phyloP scores from a whole-genome alignment of 345 rosid genomes.

The Sisymbrium altissimum region DNA sequence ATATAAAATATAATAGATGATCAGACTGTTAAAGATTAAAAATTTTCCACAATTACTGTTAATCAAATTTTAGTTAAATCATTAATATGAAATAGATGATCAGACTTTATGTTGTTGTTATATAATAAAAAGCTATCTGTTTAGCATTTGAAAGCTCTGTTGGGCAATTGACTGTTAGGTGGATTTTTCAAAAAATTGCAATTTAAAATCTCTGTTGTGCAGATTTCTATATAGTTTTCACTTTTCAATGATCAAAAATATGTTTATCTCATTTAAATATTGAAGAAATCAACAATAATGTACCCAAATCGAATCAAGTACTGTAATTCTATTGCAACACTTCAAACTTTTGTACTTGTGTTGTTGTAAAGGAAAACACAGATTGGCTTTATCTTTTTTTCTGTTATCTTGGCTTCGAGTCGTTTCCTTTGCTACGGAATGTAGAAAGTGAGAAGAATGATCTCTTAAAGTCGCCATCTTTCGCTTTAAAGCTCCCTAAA shows the following conservation, averaged over 20 bases:
- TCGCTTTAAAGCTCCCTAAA: slow-evolving; percentile 59
- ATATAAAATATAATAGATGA: too few species aligned
- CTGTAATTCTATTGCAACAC: background rate
- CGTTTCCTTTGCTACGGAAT: slow-evolving; percentile 35
- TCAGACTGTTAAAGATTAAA: too few species aligned
- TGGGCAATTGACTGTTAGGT: background rate
- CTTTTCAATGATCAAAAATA: background rate
- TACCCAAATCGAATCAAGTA: background rate
- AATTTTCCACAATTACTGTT: too few species aligned
- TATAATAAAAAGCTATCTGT: background rate
- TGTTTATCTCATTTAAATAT: slow-evolving; percentile 4
- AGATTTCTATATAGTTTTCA: background rate
- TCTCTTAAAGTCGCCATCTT: slow-evolving; percentile 60
- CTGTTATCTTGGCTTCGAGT: slow-evolving; percentile 31
- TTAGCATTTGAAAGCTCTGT: background rate
- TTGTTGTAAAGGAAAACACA: slow-evolving; percentile 7
- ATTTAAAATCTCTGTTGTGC: too few species aligned
- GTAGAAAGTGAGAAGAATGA: slow-evolving; percentile 38
- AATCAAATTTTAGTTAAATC: too few species aligned
- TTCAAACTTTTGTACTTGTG: slow-evolving; percentile 15
- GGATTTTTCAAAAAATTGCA: too few species aligned
- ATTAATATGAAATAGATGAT: too few species aligned
- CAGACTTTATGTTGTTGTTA: too few species aligned
- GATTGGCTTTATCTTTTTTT: background rate
- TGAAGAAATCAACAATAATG: background rate